phyloP scores from a whole-genome alignment of 2,329 filamentous ascomycete genomes.

The Tolypocladium tropicale region DNA sequence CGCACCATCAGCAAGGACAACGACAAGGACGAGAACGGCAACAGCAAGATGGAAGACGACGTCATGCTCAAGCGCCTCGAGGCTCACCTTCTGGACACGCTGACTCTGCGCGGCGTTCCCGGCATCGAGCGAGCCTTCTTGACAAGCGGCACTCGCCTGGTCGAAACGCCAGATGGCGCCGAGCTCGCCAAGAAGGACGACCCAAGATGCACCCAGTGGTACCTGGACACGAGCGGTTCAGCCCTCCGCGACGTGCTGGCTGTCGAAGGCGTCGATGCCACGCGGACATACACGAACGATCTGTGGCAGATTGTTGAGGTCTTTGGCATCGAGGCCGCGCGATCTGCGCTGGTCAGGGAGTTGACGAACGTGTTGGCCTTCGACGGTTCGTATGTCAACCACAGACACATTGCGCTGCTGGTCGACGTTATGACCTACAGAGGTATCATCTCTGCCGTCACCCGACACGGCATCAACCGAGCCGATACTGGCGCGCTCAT shows the following conservation, averaged over 20 bases:
- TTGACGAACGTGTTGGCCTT: conserved; percentile 90
- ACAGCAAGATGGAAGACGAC: conserved; percentile 65
- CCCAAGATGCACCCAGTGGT: conserved; percentile 78
- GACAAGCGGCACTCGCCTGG: conserved; percentile 64
- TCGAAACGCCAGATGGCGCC: conserved; percentile 58
- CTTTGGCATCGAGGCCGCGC: conserved; percentile 91
- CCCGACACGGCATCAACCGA: conserved; percentile 95
- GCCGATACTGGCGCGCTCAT: conserved; percentile 96
- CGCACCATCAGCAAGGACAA: conserved; percentile 64
- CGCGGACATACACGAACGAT: conserved; percentile 85
- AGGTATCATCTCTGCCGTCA: conserved; percentile 89
- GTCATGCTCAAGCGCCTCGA: conserved; percentile 88
- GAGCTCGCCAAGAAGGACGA: conserved; percentile 66
- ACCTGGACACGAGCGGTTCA: conserved; percentile 88
- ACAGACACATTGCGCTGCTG: conserved; percentile 88
- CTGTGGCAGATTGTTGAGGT: conserved; percentile 91
- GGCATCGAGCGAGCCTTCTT: conserved; percentile 90
- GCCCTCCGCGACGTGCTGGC: conserved; percentile 74
- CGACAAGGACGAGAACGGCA: conserved; percentile 59
- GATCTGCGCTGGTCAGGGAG: conserved; percentile 77
- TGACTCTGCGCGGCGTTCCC: conserved; percentile 82
- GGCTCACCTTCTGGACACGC: conserved; percentile 79
- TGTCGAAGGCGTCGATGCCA: conserved; percentile 79
- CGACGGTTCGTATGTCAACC: conserved; percentile 98
- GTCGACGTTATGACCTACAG: conserved; percentile 98